Base-by-base conservation (phyloP, 352 stramenopile genomes). In the Pythium plurisporium region DNA sequence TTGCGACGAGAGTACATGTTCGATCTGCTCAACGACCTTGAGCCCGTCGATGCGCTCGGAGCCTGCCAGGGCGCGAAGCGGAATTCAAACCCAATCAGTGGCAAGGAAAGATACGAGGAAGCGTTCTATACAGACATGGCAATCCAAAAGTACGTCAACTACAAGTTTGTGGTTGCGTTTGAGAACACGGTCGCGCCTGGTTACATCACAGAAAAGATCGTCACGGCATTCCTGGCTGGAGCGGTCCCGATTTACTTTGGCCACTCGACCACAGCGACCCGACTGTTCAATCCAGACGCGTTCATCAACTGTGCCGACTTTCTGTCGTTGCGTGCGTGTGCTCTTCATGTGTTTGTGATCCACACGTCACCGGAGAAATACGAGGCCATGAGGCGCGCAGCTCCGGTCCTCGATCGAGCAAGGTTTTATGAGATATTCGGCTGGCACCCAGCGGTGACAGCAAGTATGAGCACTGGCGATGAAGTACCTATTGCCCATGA, bases 141-240 rank as follows among this genome's bases (percentile, higher is more conserved):
- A 14, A 38, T 59, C 27, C 8, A 23, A 0, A 11, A 31, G 30
- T 47, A 45, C 63, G n/a, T 55, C 12, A 6, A 47, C 17, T 87
- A 82, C 66, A 76, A 74, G 34, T 89, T 91, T 29, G 76, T 82
- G 7, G 72, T 91, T 52, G 74, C 76, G n/a, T 91, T 89, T 20
- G 74, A 91, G 45, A 86, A 88, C 55, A 59, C 57, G 6, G 44
- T 59, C 4, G 33, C 25, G 14, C 55, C 42, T 3, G 81, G 78
- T 20, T 88, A 87, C 40, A 64, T 87, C 45, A 90, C 74, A 4
- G 77, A 90, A 52, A 88, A 87, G 59, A 47, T 90, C 19, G 67
- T 83, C 5, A 79, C 81, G 29, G 73, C 77, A 15, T 79, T 87
- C 27, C 60, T 89, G 20, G 75, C 74, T 1, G 77, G 75, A 9